These are phyloP conservation scores for Obba rivulosa DNA, from an alignment of 768 basidiomycete species.

Conservation along the genomic window DNA sequence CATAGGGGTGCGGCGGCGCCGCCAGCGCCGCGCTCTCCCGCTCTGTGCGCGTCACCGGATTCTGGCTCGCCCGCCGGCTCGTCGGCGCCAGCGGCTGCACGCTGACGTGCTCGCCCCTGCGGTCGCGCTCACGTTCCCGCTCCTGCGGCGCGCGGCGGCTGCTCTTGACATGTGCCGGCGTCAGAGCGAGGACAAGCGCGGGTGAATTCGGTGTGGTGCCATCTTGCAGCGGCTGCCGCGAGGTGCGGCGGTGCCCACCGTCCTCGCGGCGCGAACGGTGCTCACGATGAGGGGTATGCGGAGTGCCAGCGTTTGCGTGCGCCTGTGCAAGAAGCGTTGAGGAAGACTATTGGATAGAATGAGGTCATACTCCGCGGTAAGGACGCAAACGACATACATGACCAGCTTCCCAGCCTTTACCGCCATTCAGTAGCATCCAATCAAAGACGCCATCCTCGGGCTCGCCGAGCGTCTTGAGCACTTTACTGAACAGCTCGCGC, in stretches of 20 bases:
- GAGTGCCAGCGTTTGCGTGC: conserved; percentile 50
- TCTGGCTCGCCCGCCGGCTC: conserved; percentile 66
- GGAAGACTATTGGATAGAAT: conserved; percentile 29
- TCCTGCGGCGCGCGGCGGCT: conserved; percentile 45
- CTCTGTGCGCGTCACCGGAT: conserved; percentile 28
- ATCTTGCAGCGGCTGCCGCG: conserved; percentile 50
- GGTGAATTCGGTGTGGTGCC: conserved; percentile 42
- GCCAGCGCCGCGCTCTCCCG: conserved; percentile 38
- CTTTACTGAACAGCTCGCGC: conserved; percentile 88
- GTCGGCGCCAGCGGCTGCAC: conserved; percentile 64
- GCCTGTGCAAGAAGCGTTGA: conserved; percentile 42
- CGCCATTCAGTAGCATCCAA: conserved; percentile 93
- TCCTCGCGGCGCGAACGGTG: conserved; percentile 44
- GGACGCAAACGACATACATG: conserved; percentile 47
- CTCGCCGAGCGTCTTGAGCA: conserved; percentile 83
- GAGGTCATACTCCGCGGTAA: neutral
- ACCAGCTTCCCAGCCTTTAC: conserved; percentile 93
- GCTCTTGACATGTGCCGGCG: conserved; percentile 61
- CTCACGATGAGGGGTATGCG: conserved; percentile 54
- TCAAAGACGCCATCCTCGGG: conserved; percentile 90
- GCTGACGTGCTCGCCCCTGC: conserved; percentile 49
- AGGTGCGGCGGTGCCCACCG: conserved; percentile 39
- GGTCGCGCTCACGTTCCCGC: conserved; percentile 11
- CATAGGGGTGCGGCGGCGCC: conserved; percentile 71
- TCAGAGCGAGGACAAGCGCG: conserved; percentile 60